A percentile compares a stretch with the other conserved stretches of the same genome.
These are phyloP conservation scores for Allium sativum DNA, from an alignment of 106 monocot genomes.

Conservation along the genomic window DNA sequence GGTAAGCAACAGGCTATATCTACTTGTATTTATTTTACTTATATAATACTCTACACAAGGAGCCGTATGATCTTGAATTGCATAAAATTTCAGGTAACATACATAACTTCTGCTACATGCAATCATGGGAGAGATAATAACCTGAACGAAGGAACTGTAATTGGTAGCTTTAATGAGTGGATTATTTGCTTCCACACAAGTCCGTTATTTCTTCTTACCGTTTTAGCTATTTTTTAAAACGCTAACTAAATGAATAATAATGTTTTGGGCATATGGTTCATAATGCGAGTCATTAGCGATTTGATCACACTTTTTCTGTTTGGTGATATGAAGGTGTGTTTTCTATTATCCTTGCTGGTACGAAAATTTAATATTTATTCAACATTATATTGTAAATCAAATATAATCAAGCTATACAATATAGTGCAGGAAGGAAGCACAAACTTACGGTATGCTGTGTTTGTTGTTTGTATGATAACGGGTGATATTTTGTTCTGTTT, in stretches of 20 bases:
- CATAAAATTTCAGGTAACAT: slow-evolving; percentile 52
- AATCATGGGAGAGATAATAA: slow-evolving; percentile 67
- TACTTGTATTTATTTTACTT: background rate
- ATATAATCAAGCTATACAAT: no score
- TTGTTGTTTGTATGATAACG: slow-evolving; percentile 61
- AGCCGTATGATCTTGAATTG: background rate
- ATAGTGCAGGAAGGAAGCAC: slow-evolving; percentile 45
- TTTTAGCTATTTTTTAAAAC: slow-evolving; percentile 2
- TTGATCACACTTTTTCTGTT: slow-evolving; percentile 69
- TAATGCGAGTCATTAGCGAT: slow-evolving; percentile 72
- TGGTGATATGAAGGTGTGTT: slow-evolving; percentile 47
- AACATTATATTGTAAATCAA: background rate
- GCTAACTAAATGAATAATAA: background rate
- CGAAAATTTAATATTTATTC: background rate
- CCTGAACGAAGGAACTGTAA: slow-evolving; percentile 70
- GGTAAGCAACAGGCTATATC: slow-evolving; percentile 22
- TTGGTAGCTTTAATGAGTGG: slow-evolving; percentile 93
- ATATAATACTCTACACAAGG: no score
- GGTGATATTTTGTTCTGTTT: slow-evolving; percentile 73
- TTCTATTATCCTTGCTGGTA: background rate
- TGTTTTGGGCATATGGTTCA: background rate
- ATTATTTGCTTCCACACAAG: slow-evolving; percentile 82
- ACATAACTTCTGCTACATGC: slow-evolving; percentile 72
- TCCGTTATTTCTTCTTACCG: no score
- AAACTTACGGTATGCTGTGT: slow-evolving; percentile 61